Evolutionary conservation across 2,329 filamentous ascomycete species (phyloP).

Genomic region (Ceratocystis eucalypticola): DNA sequence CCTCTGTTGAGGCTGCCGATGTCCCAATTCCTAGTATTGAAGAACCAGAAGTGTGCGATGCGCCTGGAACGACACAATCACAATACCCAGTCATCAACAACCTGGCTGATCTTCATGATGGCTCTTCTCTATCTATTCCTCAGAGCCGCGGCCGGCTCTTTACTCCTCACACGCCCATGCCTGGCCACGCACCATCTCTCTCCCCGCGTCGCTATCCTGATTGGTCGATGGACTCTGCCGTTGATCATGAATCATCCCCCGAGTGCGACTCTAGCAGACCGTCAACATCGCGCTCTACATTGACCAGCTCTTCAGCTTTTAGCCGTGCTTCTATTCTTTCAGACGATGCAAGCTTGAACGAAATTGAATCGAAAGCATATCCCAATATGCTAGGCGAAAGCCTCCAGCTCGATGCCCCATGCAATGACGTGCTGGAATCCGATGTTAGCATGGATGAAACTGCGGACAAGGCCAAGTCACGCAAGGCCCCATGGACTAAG

Average conservation of each 20-base stretch:
- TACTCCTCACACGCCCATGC: slow-evolving; percentile 44
- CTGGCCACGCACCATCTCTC: slow-evolving; percentile 32
- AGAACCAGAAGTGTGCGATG: slow-evolving; percentile 36
- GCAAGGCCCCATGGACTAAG: slow-evolving; percentile 49
- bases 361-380: slow-evolving; percentile 30
- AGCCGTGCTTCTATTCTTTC: slow-evolving; percentile 44
- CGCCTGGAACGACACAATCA: slow-evolving; percentile 21
- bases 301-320: slow-evolving; percentile 44
- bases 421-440: slow-evolving; percentile 4
- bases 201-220: slow-evolving; percentile 40
- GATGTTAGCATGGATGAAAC: slow-evolving; percentile 14
- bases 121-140: slow-evolving; percentile 29
- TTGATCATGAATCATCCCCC: slow-evolving; percentile 45
- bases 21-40: slow-evolving; percentile 53
- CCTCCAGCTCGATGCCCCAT: neutral
- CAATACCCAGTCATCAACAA: slow-evolving; percentile 26
- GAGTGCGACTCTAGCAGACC: slow-evolving; percentile 47
- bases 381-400: neutral
- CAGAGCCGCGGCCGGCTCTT: slow-evolving; percentile 9
- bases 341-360: slow-evolving; percentile 41
- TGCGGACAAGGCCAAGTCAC: slow-evolving; percentile 24
- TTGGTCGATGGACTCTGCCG: slow-evolving; percentile 44
- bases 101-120: slow-evolving; percentile 28
- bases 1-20: slow-evolving; percentile 51
- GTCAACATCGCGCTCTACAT: slow-evolving; percentile 45